Conservation (phyloP, 495 filamentous ascomycete species). For the Paragyromitra xinjiangensis region DNA sequence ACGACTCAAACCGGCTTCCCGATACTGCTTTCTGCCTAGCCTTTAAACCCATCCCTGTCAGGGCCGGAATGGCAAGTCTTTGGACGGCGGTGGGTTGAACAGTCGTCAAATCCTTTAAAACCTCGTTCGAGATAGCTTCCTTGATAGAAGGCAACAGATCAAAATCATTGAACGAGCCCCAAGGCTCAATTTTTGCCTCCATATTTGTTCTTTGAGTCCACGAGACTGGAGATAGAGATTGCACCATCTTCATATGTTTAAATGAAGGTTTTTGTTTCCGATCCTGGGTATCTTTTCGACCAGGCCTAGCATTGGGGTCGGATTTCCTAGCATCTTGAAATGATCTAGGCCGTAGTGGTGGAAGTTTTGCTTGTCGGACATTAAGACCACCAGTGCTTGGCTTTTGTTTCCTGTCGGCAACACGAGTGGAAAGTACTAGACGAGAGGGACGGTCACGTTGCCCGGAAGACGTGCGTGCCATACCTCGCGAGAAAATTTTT, state of each 20-base stretch:
- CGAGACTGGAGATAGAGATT: conserved; percentile 73
- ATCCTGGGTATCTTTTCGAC: conserved; percentile 58
- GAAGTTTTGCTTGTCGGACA: conserved; percentile 35
- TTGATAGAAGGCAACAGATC: conserved; percentile 75
- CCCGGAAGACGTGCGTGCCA: conserved; percentile 30
- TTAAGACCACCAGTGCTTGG: conserved; percentile 48
- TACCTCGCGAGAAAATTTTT: conserved; percentile 36
- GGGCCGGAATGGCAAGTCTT: conserved; percentile 80
- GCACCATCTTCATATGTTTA: conserved; percentile 96
- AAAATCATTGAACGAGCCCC: conserved; percentile 83
- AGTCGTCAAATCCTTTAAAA: conserved; percentile 73
- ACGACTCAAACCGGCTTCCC: conserved; percentile 65
- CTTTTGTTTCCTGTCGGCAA: conserved; percentile 63
- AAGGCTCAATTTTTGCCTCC: conserved; percentile 72
- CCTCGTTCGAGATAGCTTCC: conserved; percentile 74
- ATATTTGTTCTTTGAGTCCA: conserved; percentile 74
- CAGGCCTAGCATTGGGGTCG: conserved; percentile 55
- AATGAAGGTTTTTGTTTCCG: conserved; percentile 64
- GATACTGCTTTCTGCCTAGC: conserved; percentile 25
- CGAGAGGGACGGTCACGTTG: conserved; percentile 67
- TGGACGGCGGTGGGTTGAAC: conserved; percentile 87
- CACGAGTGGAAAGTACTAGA: conserved; percentile 80
- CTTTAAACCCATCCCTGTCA: conserved; percentile 65
- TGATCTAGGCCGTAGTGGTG: conserved; percentile 14
- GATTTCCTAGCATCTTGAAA: conserved; percentile 9